These are phyloP conservation scores for Diatrype stigma DNA, from an alignment of 2,329 filamentous ascomycete genomes.

Conservation along the genomic window DNA sequence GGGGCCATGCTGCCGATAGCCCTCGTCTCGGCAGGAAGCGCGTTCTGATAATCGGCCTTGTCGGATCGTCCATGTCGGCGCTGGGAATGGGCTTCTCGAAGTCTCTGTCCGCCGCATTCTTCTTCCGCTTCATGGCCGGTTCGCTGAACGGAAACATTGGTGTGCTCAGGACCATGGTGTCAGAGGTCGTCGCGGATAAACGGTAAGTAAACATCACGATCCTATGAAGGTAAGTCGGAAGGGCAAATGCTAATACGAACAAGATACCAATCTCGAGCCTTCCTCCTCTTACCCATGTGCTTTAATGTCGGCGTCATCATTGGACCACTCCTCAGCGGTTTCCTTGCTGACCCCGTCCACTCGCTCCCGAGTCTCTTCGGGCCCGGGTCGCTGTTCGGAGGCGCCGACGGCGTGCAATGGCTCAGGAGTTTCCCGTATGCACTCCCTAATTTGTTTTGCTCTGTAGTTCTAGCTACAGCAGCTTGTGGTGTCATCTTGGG, in stretches of 20 bases:
- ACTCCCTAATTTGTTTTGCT: conserved; percentile 35
- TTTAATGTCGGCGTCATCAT: conserved; percentile 62
- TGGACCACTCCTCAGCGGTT: conserved; percentile 43
- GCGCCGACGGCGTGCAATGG: conserved; percentile 27
- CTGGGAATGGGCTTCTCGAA: conserved; percentile 66
- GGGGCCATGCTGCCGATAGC: conserved; percentile 65
- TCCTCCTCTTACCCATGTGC: conserved; percentile 50
- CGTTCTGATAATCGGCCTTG: conserved; percentile 68
- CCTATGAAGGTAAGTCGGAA: conserved; percentile 24
- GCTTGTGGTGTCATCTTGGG: background rate
- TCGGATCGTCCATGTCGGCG: conserved; percentile 58
- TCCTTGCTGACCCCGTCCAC: conserved; percentile 35
- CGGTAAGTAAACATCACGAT: background rate
- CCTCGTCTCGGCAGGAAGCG: conserved; percentile 65
- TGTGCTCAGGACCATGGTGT: conserved; percentile 62
- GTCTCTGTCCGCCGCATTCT: conserved; percentile 53
- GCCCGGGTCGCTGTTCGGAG: background rate
- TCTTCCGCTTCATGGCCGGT: conserved; percentile 60
- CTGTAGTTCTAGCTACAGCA: background rate
- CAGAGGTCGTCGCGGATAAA: background rate
- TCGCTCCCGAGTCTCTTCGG: conserved; percentile 40
- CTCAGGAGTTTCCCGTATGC: conserved; percentile 46
- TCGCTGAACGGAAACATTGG: conserved; percentile 67
- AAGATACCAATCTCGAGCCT: conserved; percentile 34
- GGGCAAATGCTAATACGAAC: conserved; percentile 32